A percentile compares a stretch with the other conserved stretches of the same genome.
phyloP scores from a whole-genome alignment of 2,329 filamentous ascomycete genomes.

The Venturia pyrina region DNA sequence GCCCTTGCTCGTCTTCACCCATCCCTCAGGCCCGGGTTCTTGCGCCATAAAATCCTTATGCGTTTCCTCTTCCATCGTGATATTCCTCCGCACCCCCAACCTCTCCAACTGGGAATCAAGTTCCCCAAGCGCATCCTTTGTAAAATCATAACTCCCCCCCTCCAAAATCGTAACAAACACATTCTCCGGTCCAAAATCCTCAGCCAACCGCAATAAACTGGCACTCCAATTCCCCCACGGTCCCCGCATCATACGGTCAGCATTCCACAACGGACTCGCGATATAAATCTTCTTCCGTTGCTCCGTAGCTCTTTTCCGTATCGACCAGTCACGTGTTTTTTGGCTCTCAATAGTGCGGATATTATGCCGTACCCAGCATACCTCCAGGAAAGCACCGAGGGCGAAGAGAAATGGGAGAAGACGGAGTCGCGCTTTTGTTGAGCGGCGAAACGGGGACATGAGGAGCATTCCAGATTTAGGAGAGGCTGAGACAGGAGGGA shows the following conservation, averaged over 20 bases:
- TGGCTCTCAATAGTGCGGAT: background rate
- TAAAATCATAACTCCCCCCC: slow-evolving; percentile 60
- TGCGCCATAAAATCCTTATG: slow-evolving; percentile 46
- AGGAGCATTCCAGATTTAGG: background rate
- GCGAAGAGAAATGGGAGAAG: background rate
- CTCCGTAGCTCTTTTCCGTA: background rate
- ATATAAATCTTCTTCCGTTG: slow-evolving; percentile 7
- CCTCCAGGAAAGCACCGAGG: background rate
- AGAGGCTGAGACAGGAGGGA: background rate
- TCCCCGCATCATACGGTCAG: background rate
- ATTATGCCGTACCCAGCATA: background rate
- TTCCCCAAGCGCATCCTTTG: slow-evolving; percentile 49
- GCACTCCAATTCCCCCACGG: slow-evolving; percentile 45
- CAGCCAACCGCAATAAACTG: slow-evolving; percentile 47
- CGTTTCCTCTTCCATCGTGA: slow-evolving; percentile 49
- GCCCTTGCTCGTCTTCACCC: slow-evolving; percentile 46
- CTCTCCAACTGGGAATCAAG: slow-evolving; percentile 46
- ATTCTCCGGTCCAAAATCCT: slow-evolving; percentile 50
- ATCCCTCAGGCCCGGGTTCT: slow-evolving; percentile 43
- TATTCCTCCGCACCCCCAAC: slow-evolving; percentile 43
- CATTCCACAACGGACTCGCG: slow-evolving; percentile 7
- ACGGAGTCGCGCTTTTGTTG: background rate
- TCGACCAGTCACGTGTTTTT: background rate
- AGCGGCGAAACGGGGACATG: background rate
- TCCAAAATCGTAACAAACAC: slow-evolving; percentile 60